phyloP scores from a whole-genome alignment of 495 filamentous ascomycete species.

The Xylaria palmicola region DNA sequence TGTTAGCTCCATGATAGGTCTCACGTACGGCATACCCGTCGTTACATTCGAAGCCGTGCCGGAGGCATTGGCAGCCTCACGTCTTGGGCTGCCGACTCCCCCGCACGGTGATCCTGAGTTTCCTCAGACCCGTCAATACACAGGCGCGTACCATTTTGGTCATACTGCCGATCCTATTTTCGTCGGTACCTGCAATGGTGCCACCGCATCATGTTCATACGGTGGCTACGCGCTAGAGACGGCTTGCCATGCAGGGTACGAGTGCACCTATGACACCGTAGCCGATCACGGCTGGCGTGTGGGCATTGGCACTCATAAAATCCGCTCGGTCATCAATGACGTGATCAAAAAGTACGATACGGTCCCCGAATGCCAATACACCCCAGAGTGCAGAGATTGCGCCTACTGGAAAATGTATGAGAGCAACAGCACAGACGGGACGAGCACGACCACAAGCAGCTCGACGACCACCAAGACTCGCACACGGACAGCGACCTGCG shows the following conservation, averaged over 20 bases:
- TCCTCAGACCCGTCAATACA: conserved; percentile 67
- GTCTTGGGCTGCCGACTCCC: conserved; percentile 83
- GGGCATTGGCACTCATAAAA: conserved; percentile 80
- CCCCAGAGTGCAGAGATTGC: conserved; percentile 84
- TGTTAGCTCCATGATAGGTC: conserved; percentile 76
- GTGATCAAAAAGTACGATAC: conserved; percentile 78
- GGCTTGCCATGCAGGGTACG: conserved; percentile 80
- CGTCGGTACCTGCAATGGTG: conserved; percentile 90
- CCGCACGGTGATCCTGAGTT: conserved; percentile 68
- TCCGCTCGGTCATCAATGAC: conserved; percentile 78
- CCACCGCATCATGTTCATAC: conserved; percentile 81
- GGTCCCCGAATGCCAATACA: conserved; percentile 68
- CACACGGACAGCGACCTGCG: conserved; percentile 79
- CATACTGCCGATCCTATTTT: conserved; percentile 95
- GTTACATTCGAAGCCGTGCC: conserved; percentile 89
- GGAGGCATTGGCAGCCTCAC: conserved; percentile 81
- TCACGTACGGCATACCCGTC: conserved; percentile 85
- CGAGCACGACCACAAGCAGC: conserved; percentile 58
- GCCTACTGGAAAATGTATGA: conserved; percentile 90
- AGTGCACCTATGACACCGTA: conserved; percentile 91
- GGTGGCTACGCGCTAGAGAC: conserved; percentile 95
- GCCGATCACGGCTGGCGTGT: conserved; percentile 87
- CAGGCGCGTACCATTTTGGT: conserved; percentile 88
- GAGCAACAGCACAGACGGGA: conserved; percentile 79
- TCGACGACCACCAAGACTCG: conserved; percentile 58